These are phyloP conservation scores for Podochytrium sp. DNA, from an alignment of 192 early-diverging fungal genomes.

Conservation along the genomic window DNA sequence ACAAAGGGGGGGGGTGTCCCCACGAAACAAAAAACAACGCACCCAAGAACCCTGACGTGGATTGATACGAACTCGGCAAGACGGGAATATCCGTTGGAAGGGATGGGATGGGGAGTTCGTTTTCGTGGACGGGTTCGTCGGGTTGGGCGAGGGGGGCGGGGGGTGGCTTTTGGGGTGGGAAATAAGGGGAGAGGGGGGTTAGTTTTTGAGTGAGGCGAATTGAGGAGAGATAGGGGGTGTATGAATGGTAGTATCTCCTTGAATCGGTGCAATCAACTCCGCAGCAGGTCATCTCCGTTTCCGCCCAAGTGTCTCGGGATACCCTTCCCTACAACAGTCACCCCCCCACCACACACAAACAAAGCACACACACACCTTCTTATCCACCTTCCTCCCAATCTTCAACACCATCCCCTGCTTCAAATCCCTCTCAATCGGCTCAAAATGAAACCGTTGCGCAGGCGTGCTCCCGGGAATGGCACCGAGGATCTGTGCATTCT, in stretches of 20 bases:
- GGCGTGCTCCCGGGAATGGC: neutral
- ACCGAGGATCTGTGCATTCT: slow-evolving; percentile 13
- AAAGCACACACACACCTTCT: slow-evolving; percentile 12
- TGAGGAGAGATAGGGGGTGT: too few species aligned
- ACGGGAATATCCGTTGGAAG: too few species aligned
- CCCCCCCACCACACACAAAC: neutral
- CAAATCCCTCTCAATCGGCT: slow-evolving; percentile 45
- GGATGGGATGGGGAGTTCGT: too few species aligned
- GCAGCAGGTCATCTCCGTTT: neutral
- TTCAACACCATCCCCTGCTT: slow-evolving; percentile 35
- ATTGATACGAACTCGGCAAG: slow-evolving; percentile 22
- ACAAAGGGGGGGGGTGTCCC: too few species aligned
- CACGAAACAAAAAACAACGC: too few species aligned
- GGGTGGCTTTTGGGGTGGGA: neutral
- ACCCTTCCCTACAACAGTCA: neutral
- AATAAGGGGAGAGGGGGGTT: neutral
- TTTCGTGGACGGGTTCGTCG: neutral
- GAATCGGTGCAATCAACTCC: neutral
- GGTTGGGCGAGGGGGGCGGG: neutral
- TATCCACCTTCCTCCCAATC: slow-evolving; percentile 52
- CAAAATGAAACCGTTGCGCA: slow-evolving; percentile 35
- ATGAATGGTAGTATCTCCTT: neutral
- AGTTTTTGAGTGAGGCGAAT: neutral
- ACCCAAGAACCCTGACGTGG: slow-evolving; percentile 13
- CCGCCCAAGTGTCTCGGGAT: neutral